phyloP scores from a whole-genome alignment of 495 filamentous ascomycete species.

The Hypoxylon intermedium region DNA sequence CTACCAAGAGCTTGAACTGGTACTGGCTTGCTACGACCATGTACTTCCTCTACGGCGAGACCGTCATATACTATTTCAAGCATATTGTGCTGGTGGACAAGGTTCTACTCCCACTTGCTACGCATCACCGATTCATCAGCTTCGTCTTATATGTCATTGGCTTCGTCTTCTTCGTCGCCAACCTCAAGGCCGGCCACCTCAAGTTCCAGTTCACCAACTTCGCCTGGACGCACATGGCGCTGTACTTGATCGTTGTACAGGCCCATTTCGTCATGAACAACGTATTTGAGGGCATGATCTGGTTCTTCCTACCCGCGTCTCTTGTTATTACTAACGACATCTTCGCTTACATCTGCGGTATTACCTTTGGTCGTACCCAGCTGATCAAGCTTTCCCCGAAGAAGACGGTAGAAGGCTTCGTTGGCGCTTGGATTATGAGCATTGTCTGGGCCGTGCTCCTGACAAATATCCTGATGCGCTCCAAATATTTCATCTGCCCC shows the following conservation, averaged over 20 bases:
- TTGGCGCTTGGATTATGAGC: conserved; percentile 96
- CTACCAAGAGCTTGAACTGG: conserved; percentile 97
- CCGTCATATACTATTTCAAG: conserved; percentile 99
- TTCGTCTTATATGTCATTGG: conserved; percentile 97
- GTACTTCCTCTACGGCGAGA: conserved; percentile 99
- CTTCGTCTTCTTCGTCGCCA: conserved; percentile 97
- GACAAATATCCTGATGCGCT: conserved; percentile 87
- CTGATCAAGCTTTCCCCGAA: conserved; percentile 98
- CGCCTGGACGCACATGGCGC: conserved; percentile 98
- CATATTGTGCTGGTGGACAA: conserved; percentile 95
- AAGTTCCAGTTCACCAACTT: conserved; percentile 99
- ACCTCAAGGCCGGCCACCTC: conserved; percentile 95
- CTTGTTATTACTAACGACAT: conserved; percentile 99
- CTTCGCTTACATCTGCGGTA: conserved; percentile 96
- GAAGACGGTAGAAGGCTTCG: conserved; percentile 98
- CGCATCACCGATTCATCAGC: conserved; percentile 98
- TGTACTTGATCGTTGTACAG: conserved; percentile 97
- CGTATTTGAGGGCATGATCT: conserved; percentile 99
- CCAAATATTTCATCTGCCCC: conserved; percentile 98
- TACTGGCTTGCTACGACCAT: conserved; percentile 98
- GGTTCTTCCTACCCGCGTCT: conserved; percentile 97
- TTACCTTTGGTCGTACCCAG: conserved; percentile 94
- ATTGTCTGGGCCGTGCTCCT: conserved; percentile 82
- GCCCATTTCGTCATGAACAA: conserved; percentile 99
- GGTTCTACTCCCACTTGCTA: conserved; percentile 89